Percentiles rank a stretch among this genome's conserved stretches.
Evolutionary conservation across 305 asterid genomes (phyloP).

Genomic region (Rubia peregrina): DNA sequence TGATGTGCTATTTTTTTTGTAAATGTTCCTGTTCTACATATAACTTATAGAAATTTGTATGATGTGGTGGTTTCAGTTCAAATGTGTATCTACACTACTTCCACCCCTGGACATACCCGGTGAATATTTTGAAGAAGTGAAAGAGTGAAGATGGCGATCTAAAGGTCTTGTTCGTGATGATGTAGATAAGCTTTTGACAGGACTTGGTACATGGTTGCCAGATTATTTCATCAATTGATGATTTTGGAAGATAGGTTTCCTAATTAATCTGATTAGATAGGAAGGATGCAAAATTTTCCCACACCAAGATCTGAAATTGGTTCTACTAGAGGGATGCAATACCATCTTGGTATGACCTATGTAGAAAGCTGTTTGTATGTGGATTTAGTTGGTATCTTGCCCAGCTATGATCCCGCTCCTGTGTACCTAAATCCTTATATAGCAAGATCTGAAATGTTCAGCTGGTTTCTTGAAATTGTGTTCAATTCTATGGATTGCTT

Average conservation of each 20-base stretch:
- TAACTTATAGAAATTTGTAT: neutral
- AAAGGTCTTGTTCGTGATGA: neutral
- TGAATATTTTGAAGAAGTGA: constrained; percentile 28
- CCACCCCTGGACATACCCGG: constrained; percentile 38
- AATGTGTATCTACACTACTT: constrained; percentile 42
- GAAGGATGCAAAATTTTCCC: neutral
- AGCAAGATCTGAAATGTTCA: neutral
- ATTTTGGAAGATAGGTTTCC: neutral
- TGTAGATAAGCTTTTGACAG: constrained; percentile 13
- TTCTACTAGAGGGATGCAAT: neutral
- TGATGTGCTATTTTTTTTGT: neutral
- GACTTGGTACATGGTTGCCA: constrained; percentile 4
- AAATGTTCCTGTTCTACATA: neutral
- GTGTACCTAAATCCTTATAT: neutral
- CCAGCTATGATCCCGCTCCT: neutral
- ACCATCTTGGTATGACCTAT: constrained; percentile 6
- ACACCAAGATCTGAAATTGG: neutral
- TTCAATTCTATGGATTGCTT: neutral
- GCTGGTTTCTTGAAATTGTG: neutral
- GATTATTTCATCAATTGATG: constrained; percentile 2
- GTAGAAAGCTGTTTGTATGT: constrained; percentile 1
- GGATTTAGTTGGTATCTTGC: neutral
- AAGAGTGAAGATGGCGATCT: neutral
- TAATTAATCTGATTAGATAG: constrained; percentile 10
- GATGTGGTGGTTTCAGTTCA: constrained; percentile 39